These are phyloP conservation scores for Trichoderma harzianum DNA, from an alignment of 2,329 filamentous ascomycete species.

Conservation along the genomic window DNA sequence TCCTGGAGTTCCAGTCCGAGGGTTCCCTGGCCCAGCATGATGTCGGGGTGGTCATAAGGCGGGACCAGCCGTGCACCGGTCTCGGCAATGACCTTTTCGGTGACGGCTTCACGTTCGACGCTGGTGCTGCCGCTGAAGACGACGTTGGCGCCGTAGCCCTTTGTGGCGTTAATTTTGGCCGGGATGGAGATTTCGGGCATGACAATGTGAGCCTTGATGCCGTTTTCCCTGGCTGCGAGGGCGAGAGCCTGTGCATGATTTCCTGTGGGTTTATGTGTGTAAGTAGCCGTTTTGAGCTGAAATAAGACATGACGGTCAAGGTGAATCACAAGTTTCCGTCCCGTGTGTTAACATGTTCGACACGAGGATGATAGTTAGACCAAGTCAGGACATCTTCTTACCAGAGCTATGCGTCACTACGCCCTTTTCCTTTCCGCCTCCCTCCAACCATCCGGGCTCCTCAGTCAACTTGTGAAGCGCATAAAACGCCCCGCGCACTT, in stretches of 20 bases:
- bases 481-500: conserved; percentile 86
- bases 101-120: conserved; percentile 75
- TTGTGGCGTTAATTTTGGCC: conserved; percentile 83
- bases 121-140: conserved; percentile 80
- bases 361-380: neutral
- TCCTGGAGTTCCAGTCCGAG: conserved; percentile 75
- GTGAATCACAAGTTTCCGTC: neutral
- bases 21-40: conserved; percentile 92
- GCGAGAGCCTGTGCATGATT: conserved; percentile 94
- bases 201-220: conserved; percentile 79
- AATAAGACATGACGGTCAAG: neutral
- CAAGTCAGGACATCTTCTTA: conserved; percentile 36
- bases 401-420: conserved; percentile 90
- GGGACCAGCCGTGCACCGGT: conserved; percentile 80
- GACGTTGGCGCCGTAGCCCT: conserved; percentile 71
- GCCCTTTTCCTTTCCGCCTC: conserved; percentile 58
- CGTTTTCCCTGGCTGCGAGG: conserved; percentile 71
- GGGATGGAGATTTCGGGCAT: conserved; percentile 85
- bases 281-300: neutral
- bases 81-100: conserved; percentile 62
- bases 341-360: neutral
- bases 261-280: conserved; percentile 47
- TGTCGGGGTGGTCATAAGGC: conserved; percentile 88
- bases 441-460: conserved; percentile 59
- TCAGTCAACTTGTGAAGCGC: conserved; percentile 67